phyloP scores from a whole-genome alignment of 495 filamentous ascomycete genomes.

The Lasiosphaeria ovina region DNA sequence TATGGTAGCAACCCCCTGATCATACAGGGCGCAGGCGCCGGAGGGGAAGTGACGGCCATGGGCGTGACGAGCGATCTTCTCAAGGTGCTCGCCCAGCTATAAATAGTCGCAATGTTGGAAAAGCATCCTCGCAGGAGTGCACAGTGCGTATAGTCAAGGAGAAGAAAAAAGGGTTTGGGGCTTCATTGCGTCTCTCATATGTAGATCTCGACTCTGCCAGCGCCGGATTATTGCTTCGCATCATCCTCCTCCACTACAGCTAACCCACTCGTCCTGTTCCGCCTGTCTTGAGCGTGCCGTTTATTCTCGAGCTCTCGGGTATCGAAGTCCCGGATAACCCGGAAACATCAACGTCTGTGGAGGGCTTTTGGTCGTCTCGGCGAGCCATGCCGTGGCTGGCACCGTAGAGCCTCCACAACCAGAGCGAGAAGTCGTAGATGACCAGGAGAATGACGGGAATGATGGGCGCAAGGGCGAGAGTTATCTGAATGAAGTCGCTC shows the following conservation, averaged over 20 bases:
- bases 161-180: too few species aligned
- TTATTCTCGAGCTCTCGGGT: too few species aligned
- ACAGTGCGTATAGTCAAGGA: background rate
- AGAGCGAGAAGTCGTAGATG: slow-evolving; percentile 46
- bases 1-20: slow-evolving; percentile 88
- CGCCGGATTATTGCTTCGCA: too few species aligned
- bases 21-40: slow-evolving; percentile 91
- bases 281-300: too few species aligned
- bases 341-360: background rate
- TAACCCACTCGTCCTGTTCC: too few species aligned
- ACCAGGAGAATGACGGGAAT: slow-evolving; percentile 32
- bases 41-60: slow-evolving; percentile 94
- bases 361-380: background rate
- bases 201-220: too few species aligned
- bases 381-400: slow-evolving; percentile 5
- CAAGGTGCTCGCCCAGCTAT: slow-evolving; percentile 65
- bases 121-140: background rate
- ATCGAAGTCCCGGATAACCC: too few species aligned
- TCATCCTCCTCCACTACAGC: too few species aligned
- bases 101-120: slow-evolving; percentile 16
- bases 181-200: too few species aligned
- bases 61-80: slow-evolving; percentile 87
- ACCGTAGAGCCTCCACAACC: slow-evolving; percentile 39
- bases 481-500: slow-evolving; percentile 17
- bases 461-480: slow-evolving; percentile 26